phyloP scores from a whole-genome alignment of 78 protist species.

The Dictyostelium brefeldianum region DNA sequence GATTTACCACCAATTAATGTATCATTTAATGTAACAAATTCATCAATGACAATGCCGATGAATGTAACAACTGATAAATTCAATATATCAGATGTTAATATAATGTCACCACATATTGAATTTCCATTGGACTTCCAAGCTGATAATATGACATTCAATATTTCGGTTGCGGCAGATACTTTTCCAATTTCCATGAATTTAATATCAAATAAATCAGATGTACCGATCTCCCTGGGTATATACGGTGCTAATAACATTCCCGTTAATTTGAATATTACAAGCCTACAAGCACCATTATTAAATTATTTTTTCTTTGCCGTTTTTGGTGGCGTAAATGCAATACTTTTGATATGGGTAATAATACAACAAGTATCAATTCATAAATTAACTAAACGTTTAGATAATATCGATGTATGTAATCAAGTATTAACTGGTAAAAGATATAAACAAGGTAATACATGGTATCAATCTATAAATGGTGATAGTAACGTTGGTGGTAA shows the following conservation, averaged over 20 bases:
- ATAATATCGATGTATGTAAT: slow-evolving; percentile 44
- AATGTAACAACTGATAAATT: slow-evolving; percentile 18
- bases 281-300: slow-evolving; percentile 10
- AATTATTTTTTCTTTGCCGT: slow-evolving; percentile 25
- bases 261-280: neutral
- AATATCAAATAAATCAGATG: slow-evolving; percentile 16
- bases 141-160: slow-evolving; percentile 44
- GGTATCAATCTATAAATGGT: slow-evolving; percentile 45
- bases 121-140: slow-evolving; percentile 39
- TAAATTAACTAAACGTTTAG: slow-evolving; percentile 24
- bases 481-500: neutral
- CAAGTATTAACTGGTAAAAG: slow-evolving; percentile 44
- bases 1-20: slow-evolving; percentile 55
- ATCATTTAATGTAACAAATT: slow-evolving; percentile 41
- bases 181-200: slow-evolving; percentile 40
- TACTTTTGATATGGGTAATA: neutral
- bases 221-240: slow-evolving; percentile 31
- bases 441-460: slow-evolving; percentile 37
- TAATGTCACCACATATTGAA: slow-evolving; percentile 31
- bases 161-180: neutral
- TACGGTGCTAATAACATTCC: slow-evolving; percentile 51
- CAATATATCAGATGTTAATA: slow-evolving; percentile 32
- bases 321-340: neutral
- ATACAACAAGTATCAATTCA: slow-evolving; percentile 16
- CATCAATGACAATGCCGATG: slow-evolving; percentile 35